Conservation (phyloP, 2,329 filamentous ascomycete genomes). For the Lecanicillium sp. region DNA sequence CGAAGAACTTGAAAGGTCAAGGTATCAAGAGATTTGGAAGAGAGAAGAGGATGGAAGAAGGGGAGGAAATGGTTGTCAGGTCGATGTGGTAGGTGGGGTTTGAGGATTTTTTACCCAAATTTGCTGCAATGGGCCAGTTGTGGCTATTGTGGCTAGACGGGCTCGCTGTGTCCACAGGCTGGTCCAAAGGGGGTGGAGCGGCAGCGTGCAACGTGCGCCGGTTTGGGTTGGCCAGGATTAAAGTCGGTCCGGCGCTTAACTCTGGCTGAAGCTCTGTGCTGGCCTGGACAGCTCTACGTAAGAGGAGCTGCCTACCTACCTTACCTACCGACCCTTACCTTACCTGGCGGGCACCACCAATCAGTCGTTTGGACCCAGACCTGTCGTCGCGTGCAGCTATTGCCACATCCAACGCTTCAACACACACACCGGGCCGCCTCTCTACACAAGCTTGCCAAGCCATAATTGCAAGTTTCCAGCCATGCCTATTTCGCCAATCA, state of each 20-base stretch:
- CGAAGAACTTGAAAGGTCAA: constrained; percentile 15
- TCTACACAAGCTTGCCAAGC: background rate
- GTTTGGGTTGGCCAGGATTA: constrained; percentile 12
- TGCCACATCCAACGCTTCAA: background rate
- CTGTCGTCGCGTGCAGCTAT: constrained; percentile 1
- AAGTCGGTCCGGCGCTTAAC: constrained; percentile 10
- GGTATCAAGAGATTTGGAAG: constrained; percentile 17
- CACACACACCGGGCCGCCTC: background rate
- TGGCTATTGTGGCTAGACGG: constrained; percentile 9
- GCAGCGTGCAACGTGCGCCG: background rate
- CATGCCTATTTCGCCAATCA: constrained; percentile 81
- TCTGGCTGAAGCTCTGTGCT: background rate
- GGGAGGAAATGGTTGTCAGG: constrained; percentile 24
- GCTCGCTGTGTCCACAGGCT: background rate
- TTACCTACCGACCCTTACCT: background rate
- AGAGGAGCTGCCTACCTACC: constrained; percentile 7
- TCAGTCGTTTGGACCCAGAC: background rate
- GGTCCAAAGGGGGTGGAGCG: background rate
- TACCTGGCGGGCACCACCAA: background rate
- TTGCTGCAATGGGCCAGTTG: constrained; percentile 16
- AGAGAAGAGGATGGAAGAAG: constrained; percentile 19
- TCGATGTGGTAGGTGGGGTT: constrained; percentile 32
- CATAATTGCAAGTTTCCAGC: constrained; percentile 8
- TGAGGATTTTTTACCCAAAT: constrained; percentile 27
- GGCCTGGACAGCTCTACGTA: constrained; percentile 4